phyloP scores from a whole-genome alignment of 768 basidiomycete species.

The Candolleomyces eurysporus region DNA sequence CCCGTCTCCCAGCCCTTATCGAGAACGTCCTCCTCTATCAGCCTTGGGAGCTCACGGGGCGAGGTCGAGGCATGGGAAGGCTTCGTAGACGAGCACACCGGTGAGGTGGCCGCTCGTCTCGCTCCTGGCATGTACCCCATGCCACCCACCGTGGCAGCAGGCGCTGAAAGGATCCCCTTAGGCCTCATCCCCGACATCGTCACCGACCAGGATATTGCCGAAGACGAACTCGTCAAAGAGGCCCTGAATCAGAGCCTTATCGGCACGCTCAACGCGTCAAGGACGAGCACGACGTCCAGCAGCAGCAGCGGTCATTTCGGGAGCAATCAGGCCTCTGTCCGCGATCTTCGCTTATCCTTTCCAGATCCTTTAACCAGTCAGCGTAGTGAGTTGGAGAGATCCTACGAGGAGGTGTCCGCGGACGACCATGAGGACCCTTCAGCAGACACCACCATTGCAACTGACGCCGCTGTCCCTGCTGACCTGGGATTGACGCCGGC shows the following conservation, averaged over 20 bases:
- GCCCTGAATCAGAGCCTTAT: conserved; percentile 82
- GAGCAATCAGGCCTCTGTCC: conserved; percentile 58
- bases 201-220: conserved; percentile 43
- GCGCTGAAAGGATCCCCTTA: conserved; percentile 28
- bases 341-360: conserved; percentile 78
- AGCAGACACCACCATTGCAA: conserved; percentile 7
- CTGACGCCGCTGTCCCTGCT: neutral
- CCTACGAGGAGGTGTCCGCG: conserved; percentile 51
- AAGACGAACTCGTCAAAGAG: conserved; percentile 70
- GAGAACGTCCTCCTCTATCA: conserved; percentile 69
- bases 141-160: conserved; percentile 26
- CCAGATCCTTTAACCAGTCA: conserved; percentile 81
- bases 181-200: conserved; percentile 25
- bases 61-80: conserved; percentile 81
- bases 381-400: conserved; percentile 56
- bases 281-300: conserved; percentile 46
- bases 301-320: conserved; percentile 41
- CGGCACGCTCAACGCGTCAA: conserved; percentile 74
- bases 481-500: conserved; percentile 32
- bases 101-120: conserved; percentile 35
- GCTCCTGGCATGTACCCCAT: conserved; percentile 31
- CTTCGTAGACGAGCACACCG: conserved; percentile 60
- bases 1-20: conserved; percentile 53
- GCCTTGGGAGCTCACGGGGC: conserved; percentile 64
- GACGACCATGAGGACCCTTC: conserved; percentile 18